These are phyloP conservation scores for Dactylellina parvicollis DNA, from an alignment of 2,329 filamentous ascomycete species.

Conservation along the genomic window DNA sequence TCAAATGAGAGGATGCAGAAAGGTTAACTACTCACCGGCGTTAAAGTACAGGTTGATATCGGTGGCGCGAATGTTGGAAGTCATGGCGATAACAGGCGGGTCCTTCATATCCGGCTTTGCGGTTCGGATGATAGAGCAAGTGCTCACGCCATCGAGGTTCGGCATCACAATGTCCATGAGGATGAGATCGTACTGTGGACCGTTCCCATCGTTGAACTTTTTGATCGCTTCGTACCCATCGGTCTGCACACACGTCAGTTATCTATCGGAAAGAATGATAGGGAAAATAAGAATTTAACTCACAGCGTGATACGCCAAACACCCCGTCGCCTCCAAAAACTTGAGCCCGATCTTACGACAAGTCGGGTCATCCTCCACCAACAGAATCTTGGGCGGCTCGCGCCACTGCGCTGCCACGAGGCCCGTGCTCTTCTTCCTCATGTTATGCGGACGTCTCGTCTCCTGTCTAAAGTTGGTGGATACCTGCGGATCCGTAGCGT, in stretches of 20 bases:
- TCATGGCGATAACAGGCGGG: slow-evolving; percentile 96
- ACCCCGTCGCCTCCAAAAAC: slow-evolving; percentile 73
- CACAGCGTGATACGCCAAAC: slow-evolving; percentile 74
- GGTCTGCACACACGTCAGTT: slow-evolving; percentile 65
- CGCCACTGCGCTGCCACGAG: slow-evolving; percentile 72
- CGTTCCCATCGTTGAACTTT: slow-evolving; percentile 68
- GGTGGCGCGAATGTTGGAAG: slow-evolving; percentile 94
- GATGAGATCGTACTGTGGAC: slow-evolving; percentile 73
- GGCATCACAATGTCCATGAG: slow-evolving; percentile 99
- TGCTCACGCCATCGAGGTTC: slow-evolving; percentile 90
- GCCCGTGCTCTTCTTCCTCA: slow-evolving; percentile 62
- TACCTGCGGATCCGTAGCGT: slow-evolving; percentile 50
- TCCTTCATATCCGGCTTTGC: slow-evolving; percentile 60
- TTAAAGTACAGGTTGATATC: slow-evolving; percentile 98
- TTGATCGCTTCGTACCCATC: slow-evolving; percentile 92
- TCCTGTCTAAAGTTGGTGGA: slow-evolving; percentile 50
- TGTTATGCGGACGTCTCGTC: slow-evolving; percentile 38
- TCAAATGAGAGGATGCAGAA: background rate
- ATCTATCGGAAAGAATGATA: slow-evolving; percentile 25
- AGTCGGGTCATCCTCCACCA: slow-evolving; percentile 84
- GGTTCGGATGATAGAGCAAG: slow-evolving; percentile 87
- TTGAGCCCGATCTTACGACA: slow-evolving; percentile 75
- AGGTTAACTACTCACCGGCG: slow-evolving; percentile 74
- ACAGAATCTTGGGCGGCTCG: slow-evolving; percentile 78
- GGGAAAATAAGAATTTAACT: slow-evolving; percentile 59